Percentiles rank a stretch among this genome's conserved stretches.
These are phyloP conservation scores for Monosporascus sp. DNA, from an alignment of 2,329 filamentous ascomycete genomes.

Conservation along the genomic window DNA sequence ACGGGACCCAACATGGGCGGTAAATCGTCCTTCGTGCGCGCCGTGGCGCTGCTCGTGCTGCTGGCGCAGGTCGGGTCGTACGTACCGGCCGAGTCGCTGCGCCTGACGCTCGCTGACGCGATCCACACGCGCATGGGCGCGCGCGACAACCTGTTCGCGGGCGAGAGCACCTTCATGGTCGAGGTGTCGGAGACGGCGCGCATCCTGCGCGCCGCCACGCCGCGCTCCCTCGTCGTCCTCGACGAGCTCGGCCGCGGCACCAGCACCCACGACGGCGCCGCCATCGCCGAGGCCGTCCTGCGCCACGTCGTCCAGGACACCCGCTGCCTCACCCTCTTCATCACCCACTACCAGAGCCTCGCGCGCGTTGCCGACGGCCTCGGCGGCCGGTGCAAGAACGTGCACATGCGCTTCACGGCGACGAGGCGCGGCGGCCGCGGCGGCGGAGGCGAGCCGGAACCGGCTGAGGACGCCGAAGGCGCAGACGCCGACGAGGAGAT, in stretches of 20 bases:
- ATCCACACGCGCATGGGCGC: conserved; percentile 96
- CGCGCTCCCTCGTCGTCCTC: conserved; percentile 79
- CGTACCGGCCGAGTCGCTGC: conserved; percentile 72
- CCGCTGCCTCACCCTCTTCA: conserved; percentile 81
- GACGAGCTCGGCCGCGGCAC: conserved; percentile 94
- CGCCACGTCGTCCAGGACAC: conserved; percentile 73
- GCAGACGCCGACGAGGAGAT: conserved; percentile 65
- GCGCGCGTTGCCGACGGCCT: conserved; percentile 65
- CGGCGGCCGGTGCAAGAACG: conserved; percentile 64
- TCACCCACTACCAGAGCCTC: conserved; percentile 94
- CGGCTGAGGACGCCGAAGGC: conserved; percentile 18
- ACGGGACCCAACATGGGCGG: conserved; percentile 99
- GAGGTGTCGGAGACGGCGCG: conserved; percentile 88
- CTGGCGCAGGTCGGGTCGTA: conserved; percentile 95
- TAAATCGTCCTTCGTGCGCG: conserved; percentile 95
- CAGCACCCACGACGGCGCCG: conserved; percentile 90
- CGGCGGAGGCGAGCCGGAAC: conserved; percentile 19
- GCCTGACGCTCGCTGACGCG: conserved; percentile 78
- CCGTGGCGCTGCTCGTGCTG: conserved; percentile 83
- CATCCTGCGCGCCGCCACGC: conserved; percentile 84
- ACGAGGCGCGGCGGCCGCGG: conserved; percentile 7
- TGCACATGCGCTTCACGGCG: conserved; percentile 84
- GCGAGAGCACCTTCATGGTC: conserved; percentile 97
- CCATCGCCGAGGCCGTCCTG: conserved; percentile 88
- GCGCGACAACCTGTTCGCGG: conserved; percentile 90